A percentile compares a stretch with the other conserved stretches of the same genome.
Evolutionary conservation across 2,329 filamentous ascomycete species (phyloP).

Genomic region (Fusarium devonianum): DNA sequence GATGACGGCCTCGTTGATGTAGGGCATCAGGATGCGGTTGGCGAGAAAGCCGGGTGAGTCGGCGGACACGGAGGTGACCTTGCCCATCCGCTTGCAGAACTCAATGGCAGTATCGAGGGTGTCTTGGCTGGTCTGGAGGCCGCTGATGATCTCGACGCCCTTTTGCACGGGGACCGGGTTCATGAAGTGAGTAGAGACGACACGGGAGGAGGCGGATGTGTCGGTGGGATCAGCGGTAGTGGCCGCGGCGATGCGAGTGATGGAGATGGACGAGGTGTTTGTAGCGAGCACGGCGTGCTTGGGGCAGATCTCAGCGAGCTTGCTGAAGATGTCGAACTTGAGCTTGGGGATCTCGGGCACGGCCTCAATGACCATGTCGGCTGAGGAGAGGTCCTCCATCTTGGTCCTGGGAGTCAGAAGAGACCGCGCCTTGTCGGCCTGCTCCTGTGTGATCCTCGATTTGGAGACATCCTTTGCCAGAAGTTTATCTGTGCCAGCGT

Average conservation of each 20-base stretch:
- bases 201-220: slow-evolving; percentile 81
- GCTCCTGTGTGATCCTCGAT: slow-evolving; percentile 80
- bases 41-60: slow-evolving; percentile 95
- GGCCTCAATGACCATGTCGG: slow-evolving; percentile 97
- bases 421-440: slow-evolving; percentile 75
- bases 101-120: slow-evolving; percentile 84
- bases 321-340: slow-evolving; percentile 86
- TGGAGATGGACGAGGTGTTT: slow-evolving; percentile 98
- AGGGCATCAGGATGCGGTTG: slow-evolving; percentile 97
- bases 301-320: slow-evolving; percentile 81
- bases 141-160: slow-evolving; percentile 96
- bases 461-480: slow-evolving; percentile 93
- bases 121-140: slow-evolving; percentile 84
- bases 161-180: slow-evolving; percentile 97
- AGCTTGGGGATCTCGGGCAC: slow-evolving; percentile 90
- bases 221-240: slow-evolving; percentile 81
- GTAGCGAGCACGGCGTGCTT: slow-evolving; percentile 90
- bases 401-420: slow-evolving; percentile 74
- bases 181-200: slow-evolving; percentile 98
- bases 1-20: slow-evolving; percentile 97
- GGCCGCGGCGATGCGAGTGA: slow-evolving; percentile 92
- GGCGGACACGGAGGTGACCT: slow-evolving; percentile 84
- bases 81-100: slow-evolving; percentile 92
- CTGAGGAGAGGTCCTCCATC: slow-evolving; percentile 78
- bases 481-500: slow-evolving; percentile 73